Evolutionary conservation across 441 rosid species (phyloP).

Genomic region (Cnidoscolus chayamansa): DNA sequence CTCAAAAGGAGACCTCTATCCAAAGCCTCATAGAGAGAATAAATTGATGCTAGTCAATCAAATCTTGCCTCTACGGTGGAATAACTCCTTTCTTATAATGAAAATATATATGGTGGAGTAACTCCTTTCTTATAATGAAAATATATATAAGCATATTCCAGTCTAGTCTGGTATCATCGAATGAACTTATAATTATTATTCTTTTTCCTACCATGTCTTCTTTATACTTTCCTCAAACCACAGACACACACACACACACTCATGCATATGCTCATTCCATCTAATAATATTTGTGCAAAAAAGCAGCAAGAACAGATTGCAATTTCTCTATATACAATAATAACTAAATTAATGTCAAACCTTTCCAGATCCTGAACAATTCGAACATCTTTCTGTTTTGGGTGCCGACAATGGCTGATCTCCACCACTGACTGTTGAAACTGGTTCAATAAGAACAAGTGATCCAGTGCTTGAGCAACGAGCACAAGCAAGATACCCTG

Average conservation of each 20-base stretch:
- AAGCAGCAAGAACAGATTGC: background rate
- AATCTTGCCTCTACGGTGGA: background rate
- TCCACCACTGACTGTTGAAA: conserved; percentile 51
- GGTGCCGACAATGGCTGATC: conserved; percentile 54
- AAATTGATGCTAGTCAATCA: background rate
- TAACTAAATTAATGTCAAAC: conserved; percentile 23
- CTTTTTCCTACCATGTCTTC: background rate
- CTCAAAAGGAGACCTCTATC: background rate
- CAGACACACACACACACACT: background rate
- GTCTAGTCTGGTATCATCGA: too few relatives aligned
- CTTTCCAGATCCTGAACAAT: conserved; percentile 97
- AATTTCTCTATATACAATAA: background rate
- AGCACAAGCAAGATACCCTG: conserved; percentile 98
- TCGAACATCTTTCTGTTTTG: conserved; percentile 83
- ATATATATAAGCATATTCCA: too few relatives aligned
- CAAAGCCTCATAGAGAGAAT: too few relatives aligned
- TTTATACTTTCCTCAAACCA: background rate
- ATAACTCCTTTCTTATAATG: too few relatives aligned
- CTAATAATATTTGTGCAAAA: background rate
- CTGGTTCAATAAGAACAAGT: conserved; percentile 61
- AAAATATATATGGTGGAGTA: too few relatives aligned
- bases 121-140: too few relatives aligned
- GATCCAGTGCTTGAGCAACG: conserved; percentile 90
- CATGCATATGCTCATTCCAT: background rate
- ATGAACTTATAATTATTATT: background rate